Conservation (phyloP, 176 grass and related monocot species). For the Chrysopogon serrulatus region DNA sequence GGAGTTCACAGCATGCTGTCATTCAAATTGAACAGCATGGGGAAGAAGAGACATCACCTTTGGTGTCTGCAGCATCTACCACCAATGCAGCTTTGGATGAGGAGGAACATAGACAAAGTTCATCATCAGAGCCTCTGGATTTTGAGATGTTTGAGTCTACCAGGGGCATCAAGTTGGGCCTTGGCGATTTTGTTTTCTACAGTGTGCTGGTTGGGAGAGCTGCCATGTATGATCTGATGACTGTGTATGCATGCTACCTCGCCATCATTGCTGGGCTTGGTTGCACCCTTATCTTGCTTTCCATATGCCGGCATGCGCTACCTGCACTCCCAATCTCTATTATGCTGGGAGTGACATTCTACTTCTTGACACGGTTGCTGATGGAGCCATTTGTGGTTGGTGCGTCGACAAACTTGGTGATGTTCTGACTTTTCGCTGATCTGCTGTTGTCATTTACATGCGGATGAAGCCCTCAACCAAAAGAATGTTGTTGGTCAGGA, state of each 20-base stretch:
- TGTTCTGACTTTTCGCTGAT: slow-evolving; percentile 78
- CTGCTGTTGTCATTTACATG: background rate
- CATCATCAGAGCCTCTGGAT: slow-evolving; percentile 35
- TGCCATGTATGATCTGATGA: slow-evolving; percentile 99
- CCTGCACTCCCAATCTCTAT: slow-evolving; percentile 95
- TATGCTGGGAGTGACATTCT: slow-evolving; percentile 74
- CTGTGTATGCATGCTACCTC: slow-evolving; percentile 98
- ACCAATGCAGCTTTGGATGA: background rate
- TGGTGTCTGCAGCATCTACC: slow-evolving; percentile 37
- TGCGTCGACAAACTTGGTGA: slow-evolving; percentile 78
- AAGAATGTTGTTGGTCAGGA: slow-evolving; percentile 20
- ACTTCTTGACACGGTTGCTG: slow-evolving; percentile 92
- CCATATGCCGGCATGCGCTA: slow-evolving; percentile 72
- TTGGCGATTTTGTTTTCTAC: slow-evolving; percentile 97
- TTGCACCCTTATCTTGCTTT: slow-evolving; percentile 95
- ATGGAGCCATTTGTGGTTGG: slow-evolving; percentile 97
- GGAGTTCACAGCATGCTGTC: slow-evolving; percentile 41
- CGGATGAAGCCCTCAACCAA: background rate
- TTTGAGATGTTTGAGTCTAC: slow-evolving; percentile 70
- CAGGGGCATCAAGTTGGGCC: slow-evolving; percentile 86
- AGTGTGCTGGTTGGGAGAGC: slow-evolving; percentile 96
- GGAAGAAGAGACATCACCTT: slow-evolving; percentile 50
- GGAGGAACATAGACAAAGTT: slow-evolving; percentile 19
- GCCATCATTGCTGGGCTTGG: slow-evolving; percentile 94
- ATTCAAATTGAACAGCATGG: slow-evolving; percentile 32